phyloP scores from a whole-genome alignment of 2,329 filamentous ascomycete genomes.

The Colletotrichum sp. region DNA sequence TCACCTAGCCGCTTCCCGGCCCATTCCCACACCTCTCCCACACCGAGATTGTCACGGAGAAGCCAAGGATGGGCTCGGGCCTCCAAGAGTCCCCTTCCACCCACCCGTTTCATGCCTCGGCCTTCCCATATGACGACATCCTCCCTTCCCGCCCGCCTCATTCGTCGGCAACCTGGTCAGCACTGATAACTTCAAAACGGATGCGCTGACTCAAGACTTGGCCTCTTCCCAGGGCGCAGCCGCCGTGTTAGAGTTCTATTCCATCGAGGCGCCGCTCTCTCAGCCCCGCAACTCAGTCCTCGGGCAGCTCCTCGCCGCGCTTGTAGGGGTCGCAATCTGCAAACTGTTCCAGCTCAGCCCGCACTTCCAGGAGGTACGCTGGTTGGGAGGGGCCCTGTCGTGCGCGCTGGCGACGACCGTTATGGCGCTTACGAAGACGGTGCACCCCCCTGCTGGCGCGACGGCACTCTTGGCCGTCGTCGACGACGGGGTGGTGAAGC shows the following conservation, averaged over 20 bases:
- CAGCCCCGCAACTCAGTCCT: slow-evolving; percentile 74
- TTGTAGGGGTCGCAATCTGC: slow-evolving; percentile 65
- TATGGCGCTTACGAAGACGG: slow-evolving; percentile 75
- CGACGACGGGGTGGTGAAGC: slow-evolving; percentile 52
- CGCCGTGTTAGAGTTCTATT: slow-evolving; percentile 77
- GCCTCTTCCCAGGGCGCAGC: slow-evolving; percentile 64
- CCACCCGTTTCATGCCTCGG: background rate
- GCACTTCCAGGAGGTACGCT: slow-evolving; percentile 57
- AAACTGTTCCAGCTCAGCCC: slow-evolving; percentile 67
- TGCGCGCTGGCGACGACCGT: slow-evolving; percentile 67
- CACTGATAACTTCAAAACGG: background rate
- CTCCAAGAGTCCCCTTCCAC: background rate
- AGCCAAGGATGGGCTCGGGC: background rate
- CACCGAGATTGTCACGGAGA: background rate
- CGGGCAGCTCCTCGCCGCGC: slow-evolving; percentile 68
- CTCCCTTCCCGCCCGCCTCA: background rate
- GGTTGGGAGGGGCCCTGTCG: slow-evolving; percentile 68
- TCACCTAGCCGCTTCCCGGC: background rate
- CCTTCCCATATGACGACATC: slow-evolving; percentile 1
- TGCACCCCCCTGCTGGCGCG: slow-evolving; percentile 77
- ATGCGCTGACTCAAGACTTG: background rate
- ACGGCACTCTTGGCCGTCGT: slow-evolving; percentile 74
- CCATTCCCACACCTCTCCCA: slow-evolving; percentile 6
- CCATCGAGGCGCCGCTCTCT: slow-evolving; percentile 73
- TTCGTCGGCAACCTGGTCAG: background rate